A percentile compares a stretch with the other conserved stretches of the same genome.
These are phyloP conservation scores for Melanogaster broomeanus DNA, from an alignment of 768 basidiomycete species.

Conservation along the genomic window DNA sequence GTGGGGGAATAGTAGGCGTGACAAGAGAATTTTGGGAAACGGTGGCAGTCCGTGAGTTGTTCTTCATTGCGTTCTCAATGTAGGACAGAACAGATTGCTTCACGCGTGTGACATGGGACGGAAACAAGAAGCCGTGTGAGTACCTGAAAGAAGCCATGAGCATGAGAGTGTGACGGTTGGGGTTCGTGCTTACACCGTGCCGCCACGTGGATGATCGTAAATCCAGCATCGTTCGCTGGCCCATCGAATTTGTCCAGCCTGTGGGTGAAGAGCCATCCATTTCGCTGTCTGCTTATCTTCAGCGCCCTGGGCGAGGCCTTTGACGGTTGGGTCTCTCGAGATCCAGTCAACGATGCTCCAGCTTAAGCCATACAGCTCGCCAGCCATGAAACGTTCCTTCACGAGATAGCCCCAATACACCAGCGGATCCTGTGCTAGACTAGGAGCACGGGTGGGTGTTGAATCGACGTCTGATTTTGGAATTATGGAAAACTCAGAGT, in stretches of 20 bases:
- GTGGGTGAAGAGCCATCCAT: conserved; percentile 90
- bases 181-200: conserved; percentile 73
- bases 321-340: conserved; percentile 70
- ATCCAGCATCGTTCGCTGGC: conserved; percentile 94
- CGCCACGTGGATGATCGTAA: conserved; percentile 94
- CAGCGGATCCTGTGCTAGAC: conserved; percentile 55
- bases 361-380: conserved; percentile 89
- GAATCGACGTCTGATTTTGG: neutral
- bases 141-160: conserved; percentile 53
- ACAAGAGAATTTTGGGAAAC: conserved; percentile 23
- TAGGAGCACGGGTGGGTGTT: conserved; percentile 10
- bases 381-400: conserved; percentile 93
- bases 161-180: conserved; percentile 2
- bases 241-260: conserved; percentile 81
- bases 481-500: neutral
- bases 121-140: conserved; percentile 94
- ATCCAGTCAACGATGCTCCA: conserved; percentile 89
- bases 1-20: conserved; percentile 39
- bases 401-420: conserved; percentile 91
- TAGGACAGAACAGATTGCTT: conserved; percentile 55
- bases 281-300: conserved; percentile 94
- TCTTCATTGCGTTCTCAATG: conserved; percentile 45
- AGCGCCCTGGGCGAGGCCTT: conserved; percentile 69
- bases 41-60: conserved; percentile 32
- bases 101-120: conserved; percentile 78